A percentile compares a stretch with the other conserved stretches of the same genome.
Conservation (phyloP, 2,329 filamentous ascomycete genomes). For the Cercospora beticola region DNA sequence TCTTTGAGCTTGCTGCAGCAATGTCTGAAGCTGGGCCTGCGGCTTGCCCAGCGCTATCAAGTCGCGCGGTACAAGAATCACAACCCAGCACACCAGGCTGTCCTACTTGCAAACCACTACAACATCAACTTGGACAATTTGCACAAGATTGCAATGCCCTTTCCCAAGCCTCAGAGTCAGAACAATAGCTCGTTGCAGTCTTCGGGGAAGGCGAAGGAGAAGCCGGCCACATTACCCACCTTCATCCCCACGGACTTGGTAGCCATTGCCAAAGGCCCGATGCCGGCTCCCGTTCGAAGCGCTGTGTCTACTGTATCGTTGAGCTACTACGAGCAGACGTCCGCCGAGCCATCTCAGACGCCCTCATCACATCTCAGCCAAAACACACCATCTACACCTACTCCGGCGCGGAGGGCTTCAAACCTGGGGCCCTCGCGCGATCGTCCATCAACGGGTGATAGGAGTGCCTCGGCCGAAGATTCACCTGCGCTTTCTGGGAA, state of each 20-base stretch:
- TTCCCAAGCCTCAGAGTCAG: slow-evolving; percentile 63
- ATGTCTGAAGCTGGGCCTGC: slow-evolving; percentile 76
- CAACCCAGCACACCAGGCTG: slow-evolving; percentile 61
- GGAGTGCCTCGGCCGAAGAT: slow-evolving; percentile 29
- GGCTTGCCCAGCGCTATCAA: slow-evolving; percentile 89
- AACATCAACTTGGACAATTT: slow-evolving; percentile 72
- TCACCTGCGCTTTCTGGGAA: slow-evolving; percentile 31
- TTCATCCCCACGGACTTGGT: slow-evolving; percentile 83
- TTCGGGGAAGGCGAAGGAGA: slow-evolving; percentile 74
- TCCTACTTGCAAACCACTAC: slow-evolving; percentile 80
- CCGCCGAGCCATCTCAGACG: slow-evolving; percentile 29
- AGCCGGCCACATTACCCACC: slow-evolving; percentile 52
- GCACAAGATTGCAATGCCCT: slow-evolving; percentile 78
- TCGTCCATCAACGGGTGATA: slow-evolving; percentile 32
- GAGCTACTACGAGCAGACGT: slow-evolving; percentile 66
- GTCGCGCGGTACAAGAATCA: slow-evolving; percentile 70
- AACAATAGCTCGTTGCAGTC: slow-evolving; percentile 55
- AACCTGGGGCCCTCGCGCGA: slow-evolving; percentile 45
- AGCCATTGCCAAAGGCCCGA: slow-evolving; percentile 62
- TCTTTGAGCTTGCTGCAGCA: slow-evolving; percentile 74
- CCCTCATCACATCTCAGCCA: slow-evolving; percentile 38
- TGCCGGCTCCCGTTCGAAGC: slow-evolving; percentile 57
- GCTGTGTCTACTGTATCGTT: slow-evolving; percentile 78
- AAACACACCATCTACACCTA: slow-evolving; percentile 57
- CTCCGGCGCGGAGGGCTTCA: slow-evolving; percentile 66